Evolutionary conservation across 805 yeast genomes (phyloP), one percentile per base, ranked within the genome.

Genomic region (Pichia membranifaciens): DNA sequence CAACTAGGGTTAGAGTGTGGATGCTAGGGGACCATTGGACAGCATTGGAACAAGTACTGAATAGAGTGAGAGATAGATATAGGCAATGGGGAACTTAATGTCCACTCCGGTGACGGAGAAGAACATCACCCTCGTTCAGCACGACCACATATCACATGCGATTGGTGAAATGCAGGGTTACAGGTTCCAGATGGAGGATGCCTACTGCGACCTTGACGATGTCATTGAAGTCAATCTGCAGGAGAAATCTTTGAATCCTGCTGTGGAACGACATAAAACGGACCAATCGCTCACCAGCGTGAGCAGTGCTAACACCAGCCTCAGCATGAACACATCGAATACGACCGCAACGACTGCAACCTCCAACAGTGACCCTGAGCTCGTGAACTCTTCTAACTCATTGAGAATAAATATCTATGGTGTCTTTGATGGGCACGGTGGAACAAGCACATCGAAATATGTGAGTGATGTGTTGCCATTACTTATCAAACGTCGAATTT

Each of bases 391-490:
- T 23, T 22, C 7, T 2, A 22, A 29, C 4, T 45, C 49, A 9
- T 41, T 57, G 8, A 54, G 50, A 38, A 41, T 62, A 12, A 70
- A 71, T 48, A 72, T 84, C 3, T 83, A 81, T 61, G 88, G 84
- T 0, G 84, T 85, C 1, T 85, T 82, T 63, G 95, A 85, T 63
- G 95, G 95, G 2, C 95, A 85, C 61, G 95, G 95, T 2, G 90
- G 91, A 15, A 70, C 74, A 5, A 73, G 74, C 22, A 73, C 84
- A 20, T 80, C 90, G 1, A 71, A 71, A 32, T 76, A 68, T 51
- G 63, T 84, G 4, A 71, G 80, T 37, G 69, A 69, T 20, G 58
- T 60, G 20, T 64, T 80, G 21, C 66, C 67, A 5, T 38, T 18
- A 9, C 48, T 55, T 3, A 43, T 64, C 6, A 51, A 54, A 45